Percentiles rank a stretch among this genome's conserved stretches.
phyloP scores from a whole-genome alignment of 768 basidiomycete species.

The Mycena sanguinolenta region DNA sequence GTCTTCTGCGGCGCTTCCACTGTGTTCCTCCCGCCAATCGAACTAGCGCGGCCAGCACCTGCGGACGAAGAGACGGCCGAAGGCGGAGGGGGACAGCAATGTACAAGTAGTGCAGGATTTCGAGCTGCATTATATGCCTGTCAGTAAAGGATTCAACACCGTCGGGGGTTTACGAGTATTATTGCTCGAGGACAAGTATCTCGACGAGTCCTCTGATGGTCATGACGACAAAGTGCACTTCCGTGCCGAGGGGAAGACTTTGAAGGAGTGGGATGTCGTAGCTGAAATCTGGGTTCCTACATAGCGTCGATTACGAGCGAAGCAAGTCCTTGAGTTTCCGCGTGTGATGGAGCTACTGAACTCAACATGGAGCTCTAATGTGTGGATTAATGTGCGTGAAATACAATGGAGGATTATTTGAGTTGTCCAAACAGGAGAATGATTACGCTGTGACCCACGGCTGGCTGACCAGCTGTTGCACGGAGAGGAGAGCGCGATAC shows the following conservation, averaged over 20 bases:
- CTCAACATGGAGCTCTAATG: not conserved
- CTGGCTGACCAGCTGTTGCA: constrained; percentile 93
- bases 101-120: constrained; percentile 67
- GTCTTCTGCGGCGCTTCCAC: constrained; percentile 67
- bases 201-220: constrained; percentile 46
- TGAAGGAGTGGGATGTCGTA: constrained; percentile 81
- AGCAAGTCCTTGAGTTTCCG: not conserved
- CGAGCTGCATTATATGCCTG: constrained; percentile 71
- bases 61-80: constrained; percentile 16
- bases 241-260: constrained; percentile 48
- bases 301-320: no score
- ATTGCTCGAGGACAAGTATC: constrained; percentile 67
- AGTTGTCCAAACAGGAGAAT: constrained; percentile 22
- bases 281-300: constrained; percentile 77
- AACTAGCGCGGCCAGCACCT: constrained; percentile 45
- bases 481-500: constrained; percentile 91
- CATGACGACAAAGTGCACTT: constrained; percentile 38
- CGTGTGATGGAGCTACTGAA: not conserved
- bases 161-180: constrained; percentile 82
- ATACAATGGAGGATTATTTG: constrained; percentile 33
- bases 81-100: constrained; percentile 42
- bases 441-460: constrained; percentile 77
- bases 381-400: constrained; percentile 25
- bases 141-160: constrained; percentile 68
- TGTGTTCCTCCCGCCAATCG: constrained; percentile 59